A percentile compares a stretch with the other conserved stretches of the same genome.
These are phyloP conservation scores for Creolimax fragrantissima DNA, from an alignment of 78 protist species.

Conservation along the genomic window DNA sequence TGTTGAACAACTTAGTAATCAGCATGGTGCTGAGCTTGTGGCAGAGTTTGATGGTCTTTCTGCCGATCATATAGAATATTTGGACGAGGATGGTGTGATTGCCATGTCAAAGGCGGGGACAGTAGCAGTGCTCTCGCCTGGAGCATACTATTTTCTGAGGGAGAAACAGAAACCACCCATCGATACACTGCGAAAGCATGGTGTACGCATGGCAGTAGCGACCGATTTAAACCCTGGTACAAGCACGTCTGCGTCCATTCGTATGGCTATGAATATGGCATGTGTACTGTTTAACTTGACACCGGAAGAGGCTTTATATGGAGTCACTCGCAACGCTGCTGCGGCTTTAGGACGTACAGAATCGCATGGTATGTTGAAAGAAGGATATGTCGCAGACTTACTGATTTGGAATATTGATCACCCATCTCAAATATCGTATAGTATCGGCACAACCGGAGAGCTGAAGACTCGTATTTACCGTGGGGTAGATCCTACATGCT, in stretches of 20 bases:
- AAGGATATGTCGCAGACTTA: not conserved
- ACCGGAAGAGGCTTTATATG: not conserved
- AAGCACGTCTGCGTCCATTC: slow-evolving; percentile 3
- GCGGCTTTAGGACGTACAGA: not conserved
- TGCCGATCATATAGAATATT: not conserved
- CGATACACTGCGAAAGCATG: not conserved
- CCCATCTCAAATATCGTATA: not conserved
- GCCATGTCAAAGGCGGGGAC: not conserved
- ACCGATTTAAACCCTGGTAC: not conserved
- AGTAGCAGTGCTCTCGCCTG: not conserved
- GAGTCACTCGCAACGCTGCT: not conserved
- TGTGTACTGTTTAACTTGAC: not conserved
- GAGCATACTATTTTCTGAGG: not conserved
- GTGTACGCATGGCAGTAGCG: not conserved
- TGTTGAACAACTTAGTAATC: not conserved
- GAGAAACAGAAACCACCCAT: not conserved
- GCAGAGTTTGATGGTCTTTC: not conserved
- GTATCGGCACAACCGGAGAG: not conserved
- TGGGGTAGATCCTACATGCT: too few species aligned
- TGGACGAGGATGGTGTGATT: not conserved
- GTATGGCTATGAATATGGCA: slow-evolving; percentile 1
- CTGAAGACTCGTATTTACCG: not conserved
- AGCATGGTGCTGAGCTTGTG: not conserved
- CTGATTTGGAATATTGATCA: not conserved
- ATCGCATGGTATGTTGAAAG: not conserved